phyloP scores from a whole-genome alignment of 148 eudicot genomes.

The Amaranthus hypochondriacus region DNA sequence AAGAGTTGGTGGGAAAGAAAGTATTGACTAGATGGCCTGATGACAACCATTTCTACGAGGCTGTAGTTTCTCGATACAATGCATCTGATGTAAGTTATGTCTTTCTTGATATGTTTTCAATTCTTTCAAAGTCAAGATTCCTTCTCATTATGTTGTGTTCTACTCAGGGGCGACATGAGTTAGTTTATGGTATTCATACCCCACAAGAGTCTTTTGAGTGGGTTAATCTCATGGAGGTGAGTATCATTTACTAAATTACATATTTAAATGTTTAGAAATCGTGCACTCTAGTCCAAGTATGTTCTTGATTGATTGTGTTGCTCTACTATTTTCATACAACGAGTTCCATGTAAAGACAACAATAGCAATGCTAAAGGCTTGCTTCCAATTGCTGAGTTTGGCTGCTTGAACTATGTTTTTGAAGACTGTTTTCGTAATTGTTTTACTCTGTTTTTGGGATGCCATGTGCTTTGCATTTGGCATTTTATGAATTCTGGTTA shows the following conservation, averaged over 20 bases:
- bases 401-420: too few species aligned
- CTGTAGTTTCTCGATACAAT: constrained; percentile 69
- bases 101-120: constrained; percentile 14
- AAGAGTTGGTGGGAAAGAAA: constrained; percentile 67
- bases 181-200: constrained; percentile 66
- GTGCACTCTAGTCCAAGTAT: background rate
- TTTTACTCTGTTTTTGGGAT: background rate
- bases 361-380: too few species aligned
- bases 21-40: constrained; percentile 94
- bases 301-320: background rate
- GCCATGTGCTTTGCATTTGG: background rate
- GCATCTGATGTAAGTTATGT: constrained; percentile 54
- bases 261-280: background rate
- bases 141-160: constrained; percentile 18
- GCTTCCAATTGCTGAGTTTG: too few species aligned
- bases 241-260: background rate
- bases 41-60: constrained; percentile 86
- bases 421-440: too few species aligned
- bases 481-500: background rate
- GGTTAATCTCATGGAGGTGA: constrained; percentile 84
- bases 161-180: constrained; percentile 83
- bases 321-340: background rate
- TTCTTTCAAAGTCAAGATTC: constrained; percentile 9
- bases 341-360: background rate
- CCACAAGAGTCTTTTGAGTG: constrained; percentile 80